Evolutionary conservation across 345 rosid species (phyloP).

Genomic region (Trapa incisa): DNA sequence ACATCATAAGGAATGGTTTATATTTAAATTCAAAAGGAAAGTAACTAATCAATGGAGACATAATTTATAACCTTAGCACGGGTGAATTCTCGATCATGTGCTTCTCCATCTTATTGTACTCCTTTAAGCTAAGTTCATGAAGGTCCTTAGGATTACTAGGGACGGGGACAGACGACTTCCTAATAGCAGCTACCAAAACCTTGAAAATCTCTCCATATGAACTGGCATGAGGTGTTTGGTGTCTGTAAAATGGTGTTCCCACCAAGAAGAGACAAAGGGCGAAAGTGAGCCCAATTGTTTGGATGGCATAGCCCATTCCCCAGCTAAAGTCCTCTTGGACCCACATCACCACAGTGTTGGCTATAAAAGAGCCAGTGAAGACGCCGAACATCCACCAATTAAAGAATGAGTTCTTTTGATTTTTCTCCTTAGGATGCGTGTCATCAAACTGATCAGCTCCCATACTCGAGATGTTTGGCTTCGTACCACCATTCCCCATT

Average conservation of each 20-base stretch:
- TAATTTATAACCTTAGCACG: slow-evolving; percentile 24
- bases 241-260: slow-evolving; percentile 42
- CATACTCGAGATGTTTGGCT: slow-evolving; percentile 56
- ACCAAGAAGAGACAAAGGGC: slow-evolving; percentile 29
- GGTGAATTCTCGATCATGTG: slow-evolving; percentile 33
- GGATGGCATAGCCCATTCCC: slow-evolving; percentile 35
- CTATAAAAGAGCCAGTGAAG: slow-evolving; percentile 44
- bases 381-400: slow-evolving; percentile 67
- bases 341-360: slow-evolving; percentile 41
- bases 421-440: slow-evolving; percentile 40
- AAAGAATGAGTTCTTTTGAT: slow-evolving; percentile 50
- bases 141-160: slow-evolving; percentile 37
- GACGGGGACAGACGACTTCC: slow-evolving; percentile 28
- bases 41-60: too few species aligned
- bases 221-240: slow-evolving; percentile 34
- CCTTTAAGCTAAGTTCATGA: slow-evolving; percentile 29
- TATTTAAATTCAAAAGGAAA: too few species aligned
- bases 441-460: slow-evolving; percentile 68
- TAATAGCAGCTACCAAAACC: slow-evolving; percentile 39
- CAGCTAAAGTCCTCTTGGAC: slow-evolving; percentile 38
- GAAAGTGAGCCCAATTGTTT: slow-evolving; percentile 27
- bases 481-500: slow-evolving; percentile 45
- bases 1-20: too few species aligned
- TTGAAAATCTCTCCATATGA: slow-evolving; percentile 28
- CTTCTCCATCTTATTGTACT: slow-evolving; percentile 18